Conservation (phyloP, 2,329 filamentous ascomycete genomes). For the Phaeophleospora eucalypticola region DNA sequence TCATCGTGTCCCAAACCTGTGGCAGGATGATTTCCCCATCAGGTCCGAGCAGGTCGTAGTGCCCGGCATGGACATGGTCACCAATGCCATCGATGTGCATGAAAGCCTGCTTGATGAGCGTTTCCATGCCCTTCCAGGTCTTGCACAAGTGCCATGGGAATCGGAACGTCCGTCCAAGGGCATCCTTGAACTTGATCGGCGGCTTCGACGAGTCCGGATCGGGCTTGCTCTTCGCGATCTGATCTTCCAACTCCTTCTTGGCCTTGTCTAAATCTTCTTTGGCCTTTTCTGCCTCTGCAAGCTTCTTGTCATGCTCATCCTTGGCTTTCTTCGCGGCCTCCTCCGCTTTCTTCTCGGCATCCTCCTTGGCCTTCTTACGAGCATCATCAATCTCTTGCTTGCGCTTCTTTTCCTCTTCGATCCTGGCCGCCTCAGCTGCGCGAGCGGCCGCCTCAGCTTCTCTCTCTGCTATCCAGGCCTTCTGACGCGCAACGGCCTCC, state of each 20-base stretch:
- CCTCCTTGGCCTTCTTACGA: slow-evolving; percentile 44
- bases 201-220: slow-evolving; percentile 58
- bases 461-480: slow-evolving; percentile 19
- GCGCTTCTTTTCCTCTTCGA: slow-evolving; percentile 49
- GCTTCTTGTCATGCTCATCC: slow-evolving; percentile 49
- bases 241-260: slow-evolving; percentile 46
- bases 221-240: slow-evolving; percentile 44
- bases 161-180: slow-evolving; percentile 84
- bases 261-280: slow-evolving; percentile 49
- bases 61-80: slow-evolving; percentile 43
- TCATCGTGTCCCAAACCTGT: slow-evolving; percentile 46
- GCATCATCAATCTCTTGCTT: slow-evolving; percentile 40
- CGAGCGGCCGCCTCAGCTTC: slow-evolving; percentile 32
- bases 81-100: slow-evolving; percentile 45
- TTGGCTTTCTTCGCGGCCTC: slow-evolving; percentile 43
- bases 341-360: slow-evolving; percentile 40
- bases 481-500: slow-evolving; percentile 28
- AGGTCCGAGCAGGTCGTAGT: slow-evolving; percentile 47
- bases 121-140: slow-evolving; percentile 53
- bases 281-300: slow-evolving; percentile 50
- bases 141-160: slow-evolving; percentile 84
- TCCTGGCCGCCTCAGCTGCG: slow-evolving; percentile 35
- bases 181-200: slow-evolving; percentile 86
- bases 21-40: slow-evolving; percentile 49
- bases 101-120: slow-evolving; percentile 49